Percentiles rank a stretch among this genome's conserved stretches.
These are phyloP conservation scores for Micromonas commoda DNA, from an alignment of 139 green algal genomes.

Conservation along the genomic window DNA sequence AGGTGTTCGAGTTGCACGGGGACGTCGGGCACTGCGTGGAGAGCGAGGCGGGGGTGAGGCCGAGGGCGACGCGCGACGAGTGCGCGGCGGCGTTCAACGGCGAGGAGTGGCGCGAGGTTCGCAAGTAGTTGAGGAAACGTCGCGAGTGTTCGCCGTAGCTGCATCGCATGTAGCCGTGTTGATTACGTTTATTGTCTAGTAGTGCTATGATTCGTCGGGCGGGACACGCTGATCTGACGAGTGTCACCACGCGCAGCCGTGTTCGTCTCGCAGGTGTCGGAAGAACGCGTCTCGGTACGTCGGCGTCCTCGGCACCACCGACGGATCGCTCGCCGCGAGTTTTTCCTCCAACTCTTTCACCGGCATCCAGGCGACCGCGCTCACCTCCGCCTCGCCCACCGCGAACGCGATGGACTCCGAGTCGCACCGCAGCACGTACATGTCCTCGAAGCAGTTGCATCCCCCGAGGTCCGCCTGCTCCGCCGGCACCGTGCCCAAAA, in stretches of 20 bases:
- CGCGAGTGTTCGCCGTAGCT: too few species aligned
- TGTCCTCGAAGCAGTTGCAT: slow-evolving; percentile 21
- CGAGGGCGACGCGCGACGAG: not conserved
- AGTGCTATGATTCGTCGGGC: not conserved
- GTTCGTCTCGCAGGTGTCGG: not conserved
- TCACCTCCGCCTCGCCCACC: not conserved
- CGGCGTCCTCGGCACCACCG: not conserved
- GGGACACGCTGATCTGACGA: not conserved
- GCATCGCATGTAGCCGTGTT: not conserved
- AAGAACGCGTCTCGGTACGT: slow-evolving; percentile 3
- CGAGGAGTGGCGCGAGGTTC: too few species aligned
- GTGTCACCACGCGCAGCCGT: too few species aligned
- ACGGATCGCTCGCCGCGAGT: too few species aligned
- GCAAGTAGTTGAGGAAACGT: too few species aligned
- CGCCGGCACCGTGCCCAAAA: not conserved
- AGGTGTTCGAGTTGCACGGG: slow-evolving; percentile 14
- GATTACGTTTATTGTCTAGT: not conserved
- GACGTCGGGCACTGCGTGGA: slow-evolving; percentile 12
- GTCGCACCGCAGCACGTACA: slow-evolving; percentile 11
- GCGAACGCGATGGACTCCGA: not conserved
- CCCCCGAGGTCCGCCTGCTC: not conserved
- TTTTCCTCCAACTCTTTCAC: not conserved
- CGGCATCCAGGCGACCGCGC: not conserved
- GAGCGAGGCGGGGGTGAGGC: not conserved
- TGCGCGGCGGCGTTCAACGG: not conserved